phyloP scores from a whole-genome alignment of 495 filamentous ascomycete species.

The Neohortaea acidophila region DNA sequence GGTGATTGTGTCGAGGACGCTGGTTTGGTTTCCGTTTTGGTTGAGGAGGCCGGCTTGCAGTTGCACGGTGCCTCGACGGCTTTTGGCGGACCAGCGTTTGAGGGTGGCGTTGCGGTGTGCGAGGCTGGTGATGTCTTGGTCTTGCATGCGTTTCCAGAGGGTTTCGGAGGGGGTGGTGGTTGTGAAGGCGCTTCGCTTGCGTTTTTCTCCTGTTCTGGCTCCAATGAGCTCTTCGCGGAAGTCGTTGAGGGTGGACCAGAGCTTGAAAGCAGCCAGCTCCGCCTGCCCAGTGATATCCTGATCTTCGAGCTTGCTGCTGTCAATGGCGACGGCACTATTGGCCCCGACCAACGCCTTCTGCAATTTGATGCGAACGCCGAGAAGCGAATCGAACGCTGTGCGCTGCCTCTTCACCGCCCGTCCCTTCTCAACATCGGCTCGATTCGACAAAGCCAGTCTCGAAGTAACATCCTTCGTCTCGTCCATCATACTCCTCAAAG shows the following conservation, averaged over 20 bases:
- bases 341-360: slow-evolving; percentile 75
- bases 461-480: slow-evolving; percentile 50
- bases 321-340: slow-evolving; percentile 45
- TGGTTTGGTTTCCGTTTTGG: slow-evolving; percentile 31
- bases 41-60: slow-evolving; percentile 26
- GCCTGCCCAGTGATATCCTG: slow-evolving; percentile 47
- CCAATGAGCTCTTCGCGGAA: slow-evolving; percentile 48
- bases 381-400: slow-evolving; percentile 66
- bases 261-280: slow-evolving; percentile 69
- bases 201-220: slow-evolving; percentile 40
- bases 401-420: slow-evolving; percentile 70
- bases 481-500: too few species aligned
- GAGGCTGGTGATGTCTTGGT: slow-evolving; percentile 40
- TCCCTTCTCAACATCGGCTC: slow-evolving; percentile 71
- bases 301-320: slow-evolving; percentile 16
- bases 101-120: slow-evolving; percentile 40
- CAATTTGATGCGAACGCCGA: slow-evolving; percentile 75
- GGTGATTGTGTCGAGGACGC: slow-evolving; percentile 55
- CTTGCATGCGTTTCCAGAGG: slow-evolving; percentile 60
- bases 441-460: slow-evolving; percentile 55
- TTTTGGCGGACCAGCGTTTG: slow-evolving; percentile 54
- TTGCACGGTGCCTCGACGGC: slow-evolving; percentile 32
- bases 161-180: slow-evolving; percentile 35
- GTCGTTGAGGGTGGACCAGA: slow-evolving; percentile 71
- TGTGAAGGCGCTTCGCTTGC: slow-evolving; percentile 33